Evolutionary conservation across 1,139 yeast species (phyloP), one percentile per base, ranked within the genome.

Genomic region (Hyphopichia burtonii): DNA sequence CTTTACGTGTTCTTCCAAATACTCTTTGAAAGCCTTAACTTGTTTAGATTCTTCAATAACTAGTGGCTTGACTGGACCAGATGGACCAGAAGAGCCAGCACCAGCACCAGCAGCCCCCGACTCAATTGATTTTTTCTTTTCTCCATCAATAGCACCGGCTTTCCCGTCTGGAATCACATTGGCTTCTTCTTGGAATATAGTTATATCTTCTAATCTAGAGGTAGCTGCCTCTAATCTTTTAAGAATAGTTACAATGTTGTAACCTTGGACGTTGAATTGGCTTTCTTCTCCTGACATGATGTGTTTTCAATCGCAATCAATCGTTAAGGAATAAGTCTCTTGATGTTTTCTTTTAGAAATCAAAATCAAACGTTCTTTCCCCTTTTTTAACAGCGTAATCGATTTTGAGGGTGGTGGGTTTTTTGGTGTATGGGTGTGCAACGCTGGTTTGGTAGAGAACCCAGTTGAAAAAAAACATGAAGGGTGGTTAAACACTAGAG

Each of bases 161-260:
- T 35, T 16, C 19, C 20, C 37, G 10, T 12, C 12, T 10, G 31
- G 11, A 27, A 11, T 28, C 25, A 12, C 53, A 41, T 53, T 54
- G 30, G 63, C 57, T 38, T 78, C 83, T 49, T 84, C 87, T 59
- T 87, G 96, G 59, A 78, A 83, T 44, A 86, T 78, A 19, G 96
- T 86, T 43, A 90, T 82, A 63, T 90, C 96, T 58, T 90, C 97
- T 55, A 90, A 79, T 41, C 97, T 80, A 12, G 96, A 85, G 12
- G 97, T 89, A 33, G 97, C 97, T 15, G 96, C 93, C 64, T 90
- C 97, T 55, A 90, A 77, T 50, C 96, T 69, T 58, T 88, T 88
- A 66, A 88, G 78, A 44, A 88, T 76, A 45, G 94, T 88, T 37
- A 86, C 87, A 47, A 88, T 75, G 60, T 86, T 88, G 68, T 84